Base-by-base conservation (phyloP, 352 stramenopile genomes). In the Albugo laibachii region DNA sequence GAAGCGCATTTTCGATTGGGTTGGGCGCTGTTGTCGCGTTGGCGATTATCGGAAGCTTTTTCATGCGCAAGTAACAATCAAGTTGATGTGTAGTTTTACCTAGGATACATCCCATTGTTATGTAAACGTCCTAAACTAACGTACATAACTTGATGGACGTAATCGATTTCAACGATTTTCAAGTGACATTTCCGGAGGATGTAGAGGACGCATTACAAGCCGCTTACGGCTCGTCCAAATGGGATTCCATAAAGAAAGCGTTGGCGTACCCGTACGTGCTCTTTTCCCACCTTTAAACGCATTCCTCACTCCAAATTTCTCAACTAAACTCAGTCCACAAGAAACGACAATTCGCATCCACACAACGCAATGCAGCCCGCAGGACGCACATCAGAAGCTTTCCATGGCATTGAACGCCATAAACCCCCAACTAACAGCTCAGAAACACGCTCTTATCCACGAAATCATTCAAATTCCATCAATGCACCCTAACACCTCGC, bases 311-410 rank as follows among this genome's bases (percentile, higher is more conserved):
- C 40, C 49, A 56, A 13, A 0, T 54, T 20, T 35, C 13, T 42
- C 24, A 15, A 18, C 13, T n/a, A 38, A 16, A 50, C 11, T 14
- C 37, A 81, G 76, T 1, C 68, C 73, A 16, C 57, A 60, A 5
- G 80, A 79, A 57, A 93, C 80, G 20, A 70, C 69, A 1, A 67
- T 89, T 21, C 74, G 80, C 11, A 72, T 91, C 27, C 87, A 92
- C 48, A 86, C 73, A 11, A 58, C 83, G 44, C 69, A 62, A 19
- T 58, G 65, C 35, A 72, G 58, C 13, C 66, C 63, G 16, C 59
- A 80, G 2, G 63, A 80, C 41, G 77, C 75, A 20, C 49, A 91
- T 13, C 27, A 36, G 14, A 58, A 59, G 20, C 24, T 88, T 5
- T 47, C 66, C 11, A 50, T 46, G 6, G 60, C 74, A 46, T 55